phyloP scores from a whole-genome alignment of 2,329 filamentous ascomycete genomes.

The Exophiala calicioides region DNA sequence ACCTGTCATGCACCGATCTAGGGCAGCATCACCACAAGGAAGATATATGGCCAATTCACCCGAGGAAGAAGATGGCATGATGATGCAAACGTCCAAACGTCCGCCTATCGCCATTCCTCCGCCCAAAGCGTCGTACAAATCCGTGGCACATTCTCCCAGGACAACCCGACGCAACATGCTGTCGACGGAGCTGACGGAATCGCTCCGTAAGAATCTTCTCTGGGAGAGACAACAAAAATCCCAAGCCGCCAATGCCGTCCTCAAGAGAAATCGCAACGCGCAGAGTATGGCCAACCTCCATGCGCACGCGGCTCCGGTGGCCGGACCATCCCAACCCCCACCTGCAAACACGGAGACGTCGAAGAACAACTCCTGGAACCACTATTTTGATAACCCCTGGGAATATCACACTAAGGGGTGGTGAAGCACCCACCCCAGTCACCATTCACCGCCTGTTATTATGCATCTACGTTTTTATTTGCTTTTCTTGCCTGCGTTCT shows the following conservation, averaged over 20 bases:
- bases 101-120: slow-evolving; percentile 28
- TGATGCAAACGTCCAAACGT: slow-evolving; percentile 27
- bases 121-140: slow-evolving; percentile 17
- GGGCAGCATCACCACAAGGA: slow-evolving; percentile 60
- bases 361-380: slow-evolving; percentile 76
- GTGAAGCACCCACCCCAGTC: slow-evolving; percentile 45
- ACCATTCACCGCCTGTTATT: slow-evolving; percentile 5
- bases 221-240: slow-evolving; percentile 97
- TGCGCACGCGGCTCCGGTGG: slow-evolving; percentile 69
- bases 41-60: slow-evolving; percentile 54
- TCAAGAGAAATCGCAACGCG: slow-evolving; percentile 87
- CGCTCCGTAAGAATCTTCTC: slow-evolving; percentile 83
- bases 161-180: slow-evolving; percentile 96
- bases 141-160: slow-evolving; percentile 80
- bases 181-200: slow-evolving; percentile 89
- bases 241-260: slow-evolving; percentile 79
- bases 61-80: slow-evolving; percentile 44
- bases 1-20: slow-evolving; percentile 52
- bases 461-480: slow-evolving; percentile 13
- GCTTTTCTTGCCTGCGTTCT: slow-evolving; percentile 22
- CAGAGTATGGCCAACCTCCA: slow-evolving; percentile 87
- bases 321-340: slow-evolving; percentile 55
- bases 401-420: slow-evolving; percentile 86
- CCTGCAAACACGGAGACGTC: slow-evolving; percentile 34
- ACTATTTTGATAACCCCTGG: slow-evolving; percentile 79